Conservation (phyloP, 257 asterid genomes). For the Solanum chiquidenum region DNA sequence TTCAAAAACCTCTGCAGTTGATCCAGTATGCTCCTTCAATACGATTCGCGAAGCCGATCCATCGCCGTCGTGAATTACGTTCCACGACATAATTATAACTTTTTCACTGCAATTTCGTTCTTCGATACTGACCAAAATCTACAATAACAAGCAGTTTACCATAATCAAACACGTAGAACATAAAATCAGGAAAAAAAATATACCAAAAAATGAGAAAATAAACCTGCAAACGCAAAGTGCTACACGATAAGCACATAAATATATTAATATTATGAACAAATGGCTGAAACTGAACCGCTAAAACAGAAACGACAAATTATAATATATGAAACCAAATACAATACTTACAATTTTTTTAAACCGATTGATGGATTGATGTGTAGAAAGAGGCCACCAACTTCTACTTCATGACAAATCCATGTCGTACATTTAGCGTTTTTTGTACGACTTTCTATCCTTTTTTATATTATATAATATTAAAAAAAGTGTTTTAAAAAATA, state of each 20-base stretch:
- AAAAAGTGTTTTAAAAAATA: neutral
- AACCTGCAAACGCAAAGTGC: neutral
- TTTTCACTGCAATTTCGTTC: constrained; percentile 17
- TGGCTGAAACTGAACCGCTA: neutral
- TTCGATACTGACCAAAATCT: constrained; percentile 6
- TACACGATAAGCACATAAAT: neutral
- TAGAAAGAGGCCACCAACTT: constrained; percentile 1
- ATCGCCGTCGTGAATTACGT: constrained; percentile 38
- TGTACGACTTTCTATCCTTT: neutral
- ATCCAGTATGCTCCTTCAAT: constrained; percentile 59
- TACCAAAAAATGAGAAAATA: neutral
- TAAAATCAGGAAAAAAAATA: neutral
- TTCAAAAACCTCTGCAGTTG: constrained; percentile 60
- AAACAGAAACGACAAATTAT: neutral
- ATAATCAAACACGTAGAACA: constrained; percentile 3
- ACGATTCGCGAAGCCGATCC: constrained; percentile 46
- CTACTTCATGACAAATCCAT: constrained; percentile 3
- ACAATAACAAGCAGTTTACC: neutral
- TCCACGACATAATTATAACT: constrained; percentile 29
- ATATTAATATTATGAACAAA: neutral
- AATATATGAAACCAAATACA: neutral
- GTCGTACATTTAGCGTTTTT: neutral
- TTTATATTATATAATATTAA: neutral
- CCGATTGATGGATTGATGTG: neutral
- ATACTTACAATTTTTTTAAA: neutral